A percentile compares a stretch with the other conserved stretches of the same genome.
Evolutionary conservation across 2,329 filamentous ascomycete species (phyloP).

Genomic region (Aureobasidium pullulans): DNA sequence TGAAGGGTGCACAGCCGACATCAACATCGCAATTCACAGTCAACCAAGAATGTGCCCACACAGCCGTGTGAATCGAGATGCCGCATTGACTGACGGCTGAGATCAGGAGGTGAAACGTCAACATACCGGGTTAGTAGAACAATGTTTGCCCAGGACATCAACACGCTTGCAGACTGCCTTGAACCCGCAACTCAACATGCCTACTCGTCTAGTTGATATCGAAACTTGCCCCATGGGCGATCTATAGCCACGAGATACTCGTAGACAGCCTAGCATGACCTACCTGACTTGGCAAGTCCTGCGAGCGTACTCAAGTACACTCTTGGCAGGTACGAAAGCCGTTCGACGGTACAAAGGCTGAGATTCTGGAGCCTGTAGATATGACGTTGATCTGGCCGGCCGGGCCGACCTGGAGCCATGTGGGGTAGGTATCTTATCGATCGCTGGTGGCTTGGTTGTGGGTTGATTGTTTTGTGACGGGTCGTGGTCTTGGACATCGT

Average conservation of each 20-base stretch:
- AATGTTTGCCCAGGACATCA: background rate
- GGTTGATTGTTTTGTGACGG: background rate
- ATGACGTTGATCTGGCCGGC: background rate
- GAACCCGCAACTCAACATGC: too few species aligned
- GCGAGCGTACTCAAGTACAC: background rate
- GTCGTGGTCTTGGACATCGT: background rate
- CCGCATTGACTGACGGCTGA: too few species aligned
- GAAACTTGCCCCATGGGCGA: too few species aligned
- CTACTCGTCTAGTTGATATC: too few species aligned
- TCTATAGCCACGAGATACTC: background rate
- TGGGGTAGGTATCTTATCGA: background rate
- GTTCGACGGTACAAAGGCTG: background rate
- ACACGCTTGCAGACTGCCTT: background rate
- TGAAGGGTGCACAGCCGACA: too few species aligned
- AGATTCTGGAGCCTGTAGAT: background rate
- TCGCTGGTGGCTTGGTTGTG: background rate
- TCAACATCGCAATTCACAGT: too few species aligned
- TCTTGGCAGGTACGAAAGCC: background rate
- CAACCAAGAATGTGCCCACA: too few species aligned
- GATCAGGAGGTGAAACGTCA: too few species aligned
- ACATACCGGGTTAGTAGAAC: too few species aligned
- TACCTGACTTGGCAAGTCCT: background rate
- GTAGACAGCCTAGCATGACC: background rate
- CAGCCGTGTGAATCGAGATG: too few species aligned
- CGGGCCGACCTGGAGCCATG: background rate